Conservation (phyloP, 352 stramenopile genomes). For the Phytophthora crassamura region DNA sequence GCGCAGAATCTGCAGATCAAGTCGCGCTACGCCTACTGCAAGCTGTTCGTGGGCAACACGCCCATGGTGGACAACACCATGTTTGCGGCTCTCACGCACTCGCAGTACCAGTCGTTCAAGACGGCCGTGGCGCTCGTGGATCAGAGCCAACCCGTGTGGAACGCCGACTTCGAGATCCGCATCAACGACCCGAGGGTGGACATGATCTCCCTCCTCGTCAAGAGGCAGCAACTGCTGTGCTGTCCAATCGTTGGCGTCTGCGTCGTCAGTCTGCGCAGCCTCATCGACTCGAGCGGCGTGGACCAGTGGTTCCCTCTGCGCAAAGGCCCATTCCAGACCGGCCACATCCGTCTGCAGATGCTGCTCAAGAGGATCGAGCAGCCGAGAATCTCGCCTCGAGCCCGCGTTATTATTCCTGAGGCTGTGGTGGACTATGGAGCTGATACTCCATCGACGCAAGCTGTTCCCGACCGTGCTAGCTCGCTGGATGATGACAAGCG, state of each 20-base stretch:
- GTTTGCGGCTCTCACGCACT: slow-evolving; percentile 3
- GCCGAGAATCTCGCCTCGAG: neutral
- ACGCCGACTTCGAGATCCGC: slow-evolving; percentile 59
- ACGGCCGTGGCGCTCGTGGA: slow-evolving; percentile 40
- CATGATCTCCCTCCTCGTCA: slow-evolving; percentile 63
- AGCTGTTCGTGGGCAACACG: slow-evolving; percentile 55
- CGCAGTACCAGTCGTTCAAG: slow-evolving; percentile 48
- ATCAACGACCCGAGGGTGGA: slow-evolving; percentile 48
- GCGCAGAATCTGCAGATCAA: slow-evolving; percentile 45
- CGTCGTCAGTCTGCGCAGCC: slow-evolving; percentile 51
- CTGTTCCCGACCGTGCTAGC: neutral
- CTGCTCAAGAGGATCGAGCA: slow-evolving; percentile 33
- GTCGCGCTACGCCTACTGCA: slow-evolving; percentile 54
- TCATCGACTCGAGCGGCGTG: slow-evolving; percentile 37
- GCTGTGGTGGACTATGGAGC: neutral
- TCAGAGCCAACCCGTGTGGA: slow-evolving; percentile 52
- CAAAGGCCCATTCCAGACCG: slow-evolving; percentile 43
- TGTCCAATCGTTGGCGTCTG: slow-evolving; percentile 55
- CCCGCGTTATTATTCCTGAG: neutral
- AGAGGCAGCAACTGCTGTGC: slow-evolving; percentile 57
- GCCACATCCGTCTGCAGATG: slow-evolving; percentile 57
- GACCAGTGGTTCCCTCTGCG: slow-evolving; percentile 58
- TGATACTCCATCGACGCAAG: neutral
- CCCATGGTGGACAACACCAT: slow-evolving; percentile 43
- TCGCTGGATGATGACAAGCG: neutral